Base-by-base conservation (phyloP, 2,329 filamentous ascomycete genomes). In the Diaporthe citriasiana region DNA sequence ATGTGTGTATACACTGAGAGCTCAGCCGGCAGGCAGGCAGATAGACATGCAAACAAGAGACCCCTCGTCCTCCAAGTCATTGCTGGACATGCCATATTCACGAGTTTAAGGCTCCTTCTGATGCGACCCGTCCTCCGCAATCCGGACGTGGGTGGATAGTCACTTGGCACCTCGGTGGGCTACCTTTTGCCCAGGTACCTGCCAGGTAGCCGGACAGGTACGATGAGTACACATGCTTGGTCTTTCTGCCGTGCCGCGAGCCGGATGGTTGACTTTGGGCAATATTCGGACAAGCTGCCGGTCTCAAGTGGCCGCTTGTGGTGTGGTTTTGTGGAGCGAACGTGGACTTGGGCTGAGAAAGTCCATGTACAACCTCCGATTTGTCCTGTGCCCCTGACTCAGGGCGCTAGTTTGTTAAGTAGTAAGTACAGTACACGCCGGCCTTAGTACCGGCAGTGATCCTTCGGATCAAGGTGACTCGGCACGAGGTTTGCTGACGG, bases 341-440 rank as follows among this genome's bases (percentile, higher is more conserved):
- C 17, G 38, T 38, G 22, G 42, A 66, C 60, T 51, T 51, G 45
- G 45, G 17, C 45, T 66, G 27, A n/a, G n/a, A 51, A 35, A 51
- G 45, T 19, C 19, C 30, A 38, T 51, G 63, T 66, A 38, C 22
- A 40, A 22, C 47, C 63, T 71, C 59, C 72, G 72, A 74, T 74
- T 75, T 65, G 74, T 74, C 47, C 55, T 71, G 33, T 25, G 30
- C 45, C 60, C 35, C 59, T 57, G 68, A 66, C 63, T 66, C 63
- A 50, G 63, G 38, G 42, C 72, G 59, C 74, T 71, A 75, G 45
- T 56, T 53, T 19, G 22, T 17, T 42, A 42, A 71, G 45, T 65
- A 66, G 9, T 42, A 42, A 71, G 45, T 65, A 66, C 60, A 19
- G 30, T 51, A 55, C 38, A 57, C 42, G 72, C 30, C 47, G 38